Evolutionary conservation across 108 stramenopile genomes (phyloP).

Genomic region (Cyclotella cryptica): DNA sequence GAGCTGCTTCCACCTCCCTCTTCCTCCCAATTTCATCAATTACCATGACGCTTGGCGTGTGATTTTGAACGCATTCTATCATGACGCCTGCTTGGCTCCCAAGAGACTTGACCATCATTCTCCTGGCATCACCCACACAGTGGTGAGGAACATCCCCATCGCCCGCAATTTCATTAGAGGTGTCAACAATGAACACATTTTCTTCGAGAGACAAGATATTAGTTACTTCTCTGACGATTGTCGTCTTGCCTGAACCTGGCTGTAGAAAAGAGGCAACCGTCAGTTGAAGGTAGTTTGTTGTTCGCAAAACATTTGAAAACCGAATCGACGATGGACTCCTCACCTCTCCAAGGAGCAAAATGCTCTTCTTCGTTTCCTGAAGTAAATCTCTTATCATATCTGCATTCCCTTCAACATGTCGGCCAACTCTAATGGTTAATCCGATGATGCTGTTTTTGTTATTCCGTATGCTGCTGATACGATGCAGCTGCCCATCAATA

Average conservation of each 20-base stretch:
- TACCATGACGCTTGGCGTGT: conserved; percentile 68
- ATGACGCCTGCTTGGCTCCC: conserved; percentile 59
- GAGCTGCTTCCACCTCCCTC: conserved; percentile 65
- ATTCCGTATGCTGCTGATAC: conserved; percentile 15
- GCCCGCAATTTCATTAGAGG: conserved; percentile 74
- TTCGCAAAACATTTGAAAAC: too few species aligned
- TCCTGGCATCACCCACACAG: conserved; percentile 61
- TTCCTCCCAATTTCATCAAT: conserved; percentile 72
- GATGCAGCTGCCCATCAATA: neutral
- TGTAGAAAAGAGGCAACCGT: too few species aligned
- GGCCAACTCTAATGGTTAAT: conserved; percentile 60
- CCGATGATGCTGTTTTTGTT: conserved; percentile 35
- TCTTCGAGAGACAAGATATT: conserved; percentile 39
- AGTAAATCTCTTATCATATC: conserved; percentile 59
- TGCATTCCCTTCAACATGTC: conserved; percentile 54
- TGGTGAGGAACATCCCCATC: conserved; percentile 64
- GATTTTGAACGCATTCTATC: conserved; percentile 81
- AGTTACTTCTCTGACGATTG: neutral
- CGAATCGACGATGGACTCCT: too few species aligned
- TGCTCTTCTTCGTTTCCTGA: conserved; percentile 5
- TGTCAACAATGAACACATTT: conserved; percentile 67
- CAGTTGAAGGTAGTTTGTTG: too few species aligned
- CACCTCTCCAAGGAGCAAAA: conserved; percentile 1
- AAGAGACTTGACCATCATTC: conserved; percentile 65
- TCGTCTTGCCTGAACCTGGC: conserved; percentile 1